A percentile compares a stretch with the other conserved stretches of the same genome.
Conservation (phyloP, 2,329 filamentous ascomycete species). For the Fusarium odoratissimum region DNA sequence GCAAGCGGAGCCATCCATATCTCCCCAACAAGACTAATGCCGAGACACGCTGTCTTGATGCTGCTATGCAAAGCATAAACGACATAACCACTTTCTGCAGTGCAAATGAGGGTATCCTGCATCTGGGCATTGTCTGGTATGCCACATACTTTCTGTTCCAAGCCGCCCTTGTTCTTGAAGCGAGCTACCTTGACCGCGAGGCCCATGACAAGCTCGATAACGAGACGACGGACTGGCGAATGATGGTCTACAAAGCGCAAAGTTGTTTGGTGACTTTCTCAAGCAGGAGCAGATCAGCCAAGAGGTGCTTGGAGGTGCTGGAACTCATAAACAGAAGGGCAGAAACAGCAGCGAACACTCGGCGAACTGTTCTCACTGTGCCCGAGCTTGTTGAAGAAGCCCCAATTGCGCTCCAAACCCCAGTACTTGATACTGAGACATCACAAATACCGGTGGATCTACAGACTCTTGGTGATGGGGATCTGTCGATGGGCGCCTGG, state of each 20-base stretch:
- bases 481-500: not conserved
- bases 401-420: not conserved
- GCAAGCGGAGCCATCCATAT: not conserved
- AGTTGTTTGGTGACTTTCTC: not conserved
- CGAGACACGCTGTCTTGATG: not conserved
- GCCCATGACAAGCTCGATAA: not conserved
- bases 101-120: not conserved
- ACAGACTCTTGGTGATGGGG: not conserved
- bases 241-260: not conserved
- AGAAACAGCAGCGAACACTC: not conserved
- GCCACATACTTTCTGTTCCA: not conserved
- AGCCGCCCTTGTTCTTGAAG: not conserved
- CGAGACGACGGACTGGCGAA: not conserved
- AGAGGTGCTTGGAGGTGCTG: not conserved
- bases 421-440: not conserved
- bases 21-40: not conserved
- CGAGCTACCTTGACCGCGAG: not conserved
- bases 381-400: not conserved
- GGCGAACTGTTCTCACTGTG: not conserved
- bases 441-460: not conserved
- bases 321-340: not conserved
- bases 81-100: not conserved
- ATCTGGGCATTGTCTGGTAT: not conserved
- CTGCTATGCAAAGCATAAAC: not conserved
- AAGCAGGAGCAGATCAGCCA: not conserved